These are phyloP conservation scores for Sugiyamaella castrensis DNA, from an alignment of 1,139 yeast species.

Conservation along the genomic window DNA sequence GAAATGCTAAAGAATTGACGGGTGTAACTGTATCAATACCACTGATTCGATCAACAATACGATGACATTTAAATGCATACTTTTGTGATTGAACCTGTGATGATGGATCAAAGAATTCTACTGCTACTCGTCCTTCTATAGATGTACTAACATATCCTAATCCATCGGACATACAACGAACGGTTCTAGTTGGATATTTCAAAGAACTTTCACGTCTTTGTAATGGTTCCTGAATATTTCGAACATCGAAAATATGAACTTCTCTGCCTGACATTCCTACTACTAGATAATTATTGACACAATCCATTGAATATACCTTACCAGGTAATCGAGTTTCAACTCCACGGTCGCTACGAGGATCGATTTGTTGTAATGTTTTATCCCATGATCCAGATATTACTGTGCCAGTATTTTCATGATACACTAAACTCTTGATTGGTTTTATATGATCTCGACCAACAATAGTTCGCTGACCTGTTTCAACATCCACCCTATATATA, in stretches of 20 bases:
- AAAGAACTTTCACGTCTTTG: constrained; percentile 67
- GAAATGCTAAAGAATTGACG: constrained; percentile 64
- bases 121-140: constrained; percentile 81
- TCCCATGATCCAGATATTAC: constrained; percentile 58
- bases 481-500: constrained; percentile 31
- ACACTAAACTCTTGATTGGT: constrained; percentile 36
- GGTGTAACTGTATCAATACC: constrained; percentile 69
- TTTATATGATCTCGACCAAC: constrained; percentile 36
- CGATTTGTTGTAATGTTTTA: constrained; percentile 44
- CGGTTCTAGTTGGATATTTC: constrained; percentile 63
- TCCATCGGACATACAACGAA: constrained; percentile 57
- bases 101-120: constrained; percentile 63
- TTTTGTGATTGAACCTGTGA: constrained; percentile 48
- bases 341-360: constrained; percentile 31
- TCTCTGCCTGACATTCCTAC: constrained; percentile 56
- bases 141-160: constrained; percentile 77
- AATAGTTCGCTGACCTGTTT: constrained; percentile 24
- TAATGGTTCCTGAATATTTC: constrained; percentile 46
- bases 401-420: constrained; percentile 31
- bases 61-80: constrained; percentile 85
- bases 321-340: constrained; percentile 39
- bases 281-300: constrained; percentile 46
- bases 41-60: constrained; percentile 45
- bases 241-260: constrained; percentile 58
- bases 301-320: constrained; percentile 67